A percentile compares a stretch with the other conserved stretches of the same genome.
Conservation (phyloP, 768 basidiomycete species). For the Tricholoma sp. region DNA sequence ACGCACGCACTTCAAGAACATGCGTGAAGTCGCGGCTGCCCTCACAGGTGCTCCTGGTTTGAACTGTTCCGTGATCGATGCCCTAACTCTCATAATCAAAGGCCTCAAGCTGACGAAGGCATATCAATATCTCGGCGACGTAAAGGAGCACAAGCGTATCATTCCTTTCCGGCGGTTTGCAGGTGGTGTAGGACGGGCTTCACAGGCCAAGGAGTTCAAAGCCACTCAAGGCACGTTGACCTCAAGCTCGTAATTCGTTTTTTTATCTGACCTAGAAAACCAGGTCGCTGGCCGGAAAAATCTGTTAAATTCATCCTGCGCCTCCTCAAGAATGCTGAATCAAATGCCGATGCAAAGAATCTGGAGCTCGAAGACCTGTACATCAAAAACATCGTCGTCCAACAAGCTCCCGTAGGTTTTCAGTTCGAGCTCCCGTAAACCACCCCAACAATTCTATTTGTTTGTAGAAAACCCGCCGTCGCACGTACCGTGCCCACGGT, state of each 20-base stretch:
- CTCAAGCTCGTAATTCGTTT: neutral
- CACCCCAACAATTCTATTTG: neutral
- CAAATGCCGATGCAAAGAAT: conserved; percentile 98
- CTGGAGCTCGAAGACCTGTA: conserved; percentile 86
- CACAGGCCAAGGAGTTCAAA: conserved; percentile 96
- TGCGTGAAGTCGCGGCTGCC: conserved; percentile 97
- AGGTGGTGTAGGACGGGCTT: conserved; percentile 92
- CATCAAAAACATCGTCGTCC: conserved; percentile 97
- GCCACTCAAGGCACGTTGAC: conserved; percentile 81
- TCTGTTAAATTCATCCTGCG: conserved; percentile 93
- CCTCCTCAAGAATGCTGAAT: conserved; percentile 97
- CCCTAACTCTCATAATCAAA: conserved; percentile 23
- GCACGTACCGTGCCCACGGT: conserved; percentile 98
- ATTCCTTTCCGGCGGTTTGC: conserved; percentile 96
- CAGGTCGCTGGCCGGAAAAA: conserved; percentile 99
- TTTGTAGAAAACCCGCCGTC: conserved; percentile 90
- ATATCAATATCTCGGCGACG: conserved; percentile 89
- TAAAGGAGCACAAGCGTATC: conserved; percentile 93
- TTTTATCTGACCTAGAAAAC: neutral
- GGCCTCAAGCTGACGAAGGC: conserved; percentile 94
- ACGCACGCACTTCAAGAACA: conserved; percentile 99
- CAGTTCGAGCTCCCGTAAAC: neutral
- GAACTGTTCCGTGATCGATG: neutral
- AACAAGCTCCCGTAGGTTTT: conserved; percentile 90
- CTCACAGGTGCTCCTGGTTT: conserved; percentile 57